Percentiles rank a stretch among this genome's conserved stretches.
phyloP scores from a whole-genome alignment of 495 filamentous ascomycete species.

The Clavariopsis aquatica region DNA sequence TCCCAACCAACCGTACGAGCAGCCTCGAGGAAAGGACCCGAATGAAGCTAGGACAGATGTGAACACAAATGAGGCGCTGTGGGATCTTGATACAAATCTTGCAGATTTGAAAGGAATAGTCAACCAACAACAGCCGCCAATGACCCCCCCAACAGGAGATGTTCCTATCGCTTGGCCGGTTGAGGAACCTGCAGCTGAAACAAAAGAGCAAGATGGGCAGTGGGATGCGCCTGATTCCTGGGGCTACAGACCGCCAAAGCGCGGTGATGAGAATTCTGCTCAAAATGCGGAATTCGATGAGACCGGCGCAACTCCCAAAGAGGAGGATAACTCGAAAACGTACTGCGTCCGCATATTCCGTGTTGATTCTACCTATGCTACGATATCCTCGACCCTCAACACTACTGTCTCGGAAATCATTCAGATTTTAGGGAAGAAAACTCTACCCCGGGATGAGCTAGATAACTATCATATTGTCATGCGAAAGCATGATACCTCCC shows the following conservation, averaged over 20 bases:
- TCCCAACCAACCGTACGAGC: slow-evolving; percentile 9
- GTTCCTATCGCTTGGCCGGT: slow-evolving; percentile 57
- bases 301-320: slow-evolving; percentile 55
- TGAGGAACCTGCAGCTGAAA: slow-evolving; percentile 47
- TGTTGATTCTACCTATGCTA: slow-evolving; percentile 89
- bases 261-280: slow-evolving; percentile 62
- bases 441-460: slow-evolving; percentile 81
- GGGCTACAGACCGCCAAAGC: slow-evolving; percentile 67
- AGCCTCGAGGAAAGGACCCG: slow-evolving; percentile 40
- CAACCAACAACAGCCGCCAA: slow-evolving; percentile 55
- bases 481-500: slow-evolving; percentile 85
- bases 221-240: slow-evolving; percentile 95
- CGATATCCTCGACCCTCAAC: slow-evolving; percentile 75
- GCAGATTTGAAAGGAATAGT: slow-evolving; percentile 83
- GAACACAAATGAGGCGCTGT: slow-evolving; percentile 48
- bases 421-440: slow-evolving; percentile 81
- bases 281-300: slow-evolving; percentile 63
- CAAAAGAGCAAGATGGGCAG: slow-evolving; percentile 35
- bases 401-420: slow-evolving; percentile 84
- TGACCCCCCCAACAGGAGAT: slow-evolving; percentile 62
- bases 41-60: slow-evolving; percentile 36
- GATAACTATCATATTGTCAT: slow-evolving; percentile 95
- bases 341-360: slow-evolving; percentile 97
- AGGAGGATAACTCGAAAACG: slow-evolving; percentile 64
- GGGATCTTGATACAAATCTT: slow-evolving; percentile 80